These are phyloP conservation scores for Fusarium nelsonii DNA, from an alignment of 2,329 filamentous ascomycete species.

Conservation along the genomic window DNA sequence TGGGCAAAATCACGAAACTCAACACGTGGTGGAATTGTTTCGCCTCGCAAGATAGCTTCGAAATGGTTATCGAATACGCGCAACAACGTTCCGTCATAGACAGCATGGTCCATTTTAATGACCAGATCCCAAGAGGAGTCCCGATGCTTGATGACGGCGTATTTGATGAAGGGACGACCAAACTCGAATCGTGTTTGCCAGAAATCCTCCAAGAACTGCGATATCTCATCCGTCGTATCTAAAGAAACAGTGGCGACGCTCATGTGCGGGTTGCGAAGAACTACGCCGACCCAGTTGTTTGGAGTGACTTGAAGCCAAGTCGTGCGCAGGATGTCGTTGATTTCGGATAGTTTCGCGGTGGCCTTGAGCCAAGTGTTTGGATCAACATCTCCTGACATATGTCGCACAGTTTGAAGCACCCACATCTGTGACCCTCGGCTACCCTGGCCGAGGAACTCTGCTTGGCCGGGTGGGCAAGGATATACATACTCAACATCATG, in stretches of 20 bases:
- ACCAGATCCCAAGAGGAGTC: conserved; percentile 1
- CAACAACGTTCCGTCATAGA: conserved; percentile 1
- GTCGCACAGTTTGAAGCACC: not conserved
- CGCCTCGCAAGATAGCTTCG: not conserved
- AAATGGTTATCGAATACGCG: conserved; percentile 4
- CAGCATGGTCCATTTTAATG: not conserved
- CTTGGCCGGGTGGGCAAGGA: conserved; percentile 3
- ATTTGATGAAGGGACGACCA: not conserved
- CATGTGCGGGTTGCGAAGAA: not conserved
- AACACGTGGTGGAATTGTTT: not conserved
- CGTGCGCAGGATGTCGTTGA: not conserved
- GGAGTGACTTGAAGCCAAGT: not conserved
- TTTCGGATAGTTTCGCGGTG: not conserved
- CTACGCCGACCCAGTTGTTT: not conserved
- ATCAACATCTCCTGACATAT: not conserved
- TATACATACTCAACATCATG: not conserved
- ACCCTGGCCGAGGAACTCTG: conserved; percentile 4
- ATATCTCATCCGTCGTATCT: fast-evolving
- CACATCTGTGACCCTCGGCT: conserved; percentile 2
- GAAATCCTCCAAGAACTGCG: not conserved
- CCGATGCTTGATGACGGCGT: not conserved
- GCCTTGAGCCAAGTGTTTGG: not conserved
- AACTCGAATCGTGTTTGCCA: not conserved
- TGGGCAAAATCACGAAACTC: conserved; percentile 1
- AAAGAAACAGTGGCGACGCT: not conserved